Percentiles rank a stretch among this genome's conserved stretches.
These are phyloP conservation scores for Phoenix roebelenii DNA, from an alignment of 176 grass and related monocot species.

Conservation along the genomic window DNA sequence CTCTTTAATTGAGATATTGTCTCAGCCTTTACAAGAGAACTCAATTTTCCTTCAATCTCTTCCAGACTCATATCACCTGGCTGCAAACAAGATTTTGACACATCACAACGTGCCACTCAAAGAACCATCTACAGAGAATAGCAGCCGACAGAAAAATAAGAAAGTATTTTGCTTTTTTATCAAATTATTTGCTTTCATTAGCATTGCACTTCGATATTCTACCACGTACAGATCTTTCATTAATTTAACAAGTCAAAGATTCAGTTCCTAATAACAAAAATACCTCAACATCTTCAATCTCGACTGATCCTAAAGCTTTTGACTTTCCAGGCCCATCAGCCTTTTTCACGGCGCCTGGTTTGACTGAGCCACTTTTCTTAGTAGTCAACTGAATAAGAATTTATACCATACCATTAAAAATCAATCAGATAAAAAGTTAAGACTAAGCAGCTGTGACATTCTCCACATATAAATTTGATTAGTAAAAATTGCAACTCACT, in stretches of 20 bases:
- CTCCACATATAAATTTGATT: background rate
- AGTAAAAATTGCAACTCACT: conserved; percentile 36
- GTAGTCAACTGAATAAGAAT: conserved; percentile 27
- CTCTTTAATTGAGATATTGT: conserved; percentile 84
- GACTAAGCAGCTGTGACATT: no score
- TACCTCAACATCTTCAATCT: conserved; percentile 88
- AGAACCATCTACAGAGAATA: no score
- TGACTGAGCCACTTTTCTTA: conserved; percentile 67
- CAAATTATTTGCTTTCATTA: background rate
- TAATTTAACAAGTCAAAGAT: conserved; percentile 9
- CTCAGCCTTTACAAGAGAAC: conserved; percentile 62
- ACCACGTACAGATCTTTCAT: no score
- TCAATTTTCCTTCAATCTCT: conserved; percentile 86
- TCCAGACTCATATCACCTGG: conserved; percentile 93
- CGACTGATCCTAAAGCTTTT: conserved; percentile 50
- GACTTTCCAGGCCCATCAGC: conserved; percentile 48
- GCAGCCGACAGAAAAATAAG: no score
- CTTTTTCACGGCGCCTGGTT: conserved; percentile 58
- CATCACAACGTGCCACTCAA: no score
- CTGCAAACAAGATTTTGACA: conserved; percentile 33
- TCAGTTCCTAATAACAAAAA: conserved; percentile 20
- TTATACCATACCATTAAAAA: no score
- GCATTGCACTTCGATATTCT: background rate
- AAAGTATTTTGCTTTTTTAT: no score
- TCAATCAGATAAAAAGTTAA: background rate